Evolutionary conservation across 352 stramenopile species (phyloP).

Genomic region (Globisporangium yorkense): DNA sequence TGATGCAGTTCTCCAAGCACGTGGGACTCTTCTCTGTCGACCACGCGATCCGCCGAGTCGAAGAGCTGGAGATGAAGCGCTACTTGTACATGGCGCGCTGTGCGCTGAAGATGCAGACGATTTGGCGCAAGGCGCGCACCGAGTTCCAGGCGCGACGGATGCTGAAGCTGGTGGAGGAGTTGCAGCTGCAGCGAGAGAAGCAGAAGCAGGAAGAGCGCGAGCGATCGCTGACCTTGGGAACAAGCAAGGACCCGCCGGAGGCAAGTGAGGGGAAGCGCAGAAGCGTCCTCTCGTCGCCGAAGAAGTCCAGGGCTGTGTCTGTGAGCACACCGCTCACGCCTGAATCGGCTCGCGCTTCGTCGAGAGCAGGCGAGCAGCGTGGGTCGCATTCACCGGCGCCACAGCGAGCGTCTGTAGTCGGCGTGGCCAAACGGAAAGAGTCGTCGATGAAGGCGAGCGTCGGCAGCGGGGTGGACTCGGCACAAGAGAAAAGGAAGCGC

Average conservation of each 20-base stretch:
- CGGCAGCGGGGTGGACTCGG: background rate
- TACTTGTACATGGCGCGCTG: conserved; percentile 42
- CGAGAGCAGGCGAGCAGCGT: background rate
- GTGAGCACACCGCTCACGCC: conserved; percentile 6
- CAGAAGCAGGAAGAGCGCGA: conserved; percentile 27
- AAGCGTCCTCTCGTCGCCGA: conserved; percentile 12
- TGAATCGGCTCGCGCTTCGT: background rate
- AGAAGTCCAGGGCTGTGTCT: conserved; percentile 2
- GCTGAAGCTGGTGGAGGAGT: conserved; percentile 33
- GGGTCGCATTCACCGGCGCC: background rate
- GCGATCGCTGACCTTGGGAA: background rate
- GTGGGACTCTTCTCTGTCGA: conserved; percentile 62
- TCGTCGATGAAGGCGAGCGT: conserved; percentile 5
- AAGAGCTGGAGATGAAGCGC: conserved; percentile 48
- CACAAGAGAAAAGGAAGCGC: conserved; percentile 12
- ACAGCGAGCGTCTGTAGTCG: conserved; percentile 13
- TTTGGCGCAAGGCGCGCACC: conserved; percentile 47
- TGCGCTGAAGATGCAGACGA: conserved; percentile 51
- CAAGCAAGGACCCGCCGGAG: conserved; percentile 2
- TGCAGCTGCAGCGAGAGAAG: conserved; percentile 34
- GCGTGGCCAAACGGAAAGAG: conserved; percentile 10
- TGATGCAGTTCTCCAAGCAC: conserved; percentile 67
- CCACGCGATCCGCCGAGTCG: conserved; percentile 46
- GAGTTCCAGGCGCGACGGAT: conserved; percentile 36
- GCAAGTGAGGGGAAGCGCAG: conserved; percentile 11